Conservation (phyloP, 768 basidiomycete genomes). For the Brasilioporus rufonigricans region DNA sequence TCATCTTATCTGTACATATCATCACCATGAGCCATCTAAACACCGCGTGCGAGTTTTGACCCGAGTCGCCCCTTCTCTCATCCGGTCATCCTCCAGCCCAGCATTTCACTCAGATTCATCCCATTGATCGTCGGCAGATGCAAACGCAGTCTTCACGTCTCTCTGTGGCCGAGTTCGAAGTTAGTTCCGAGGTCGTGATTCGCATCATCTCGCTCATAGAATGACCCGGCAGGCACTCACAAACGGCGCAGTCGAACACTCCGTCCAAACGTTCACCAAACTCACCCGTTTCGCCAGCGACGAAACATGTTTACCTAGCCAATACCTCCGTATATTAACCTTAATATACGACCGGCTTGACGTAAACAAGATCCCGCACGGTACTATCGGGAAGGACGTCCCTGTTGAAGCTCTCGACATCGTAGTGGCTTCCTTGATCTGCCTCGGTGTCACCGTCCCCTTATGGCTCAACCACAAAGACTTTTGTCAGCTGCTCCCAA, state of each 20-base stretch:
- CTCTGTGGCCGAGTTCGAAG: slow-evolving; percentile 20
- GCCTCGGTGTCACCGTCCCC: slow-evolving; percentile 24
- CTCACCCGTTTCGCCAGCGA: slow-evolving; percentile 15
- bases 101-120: background rate
- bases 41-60: slow-evolving; percentile 6
- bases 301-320: slow-evolving; percentile 12
- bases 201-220: background rate
- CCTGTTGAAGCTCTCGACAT: slow-evolving; percentile 9
- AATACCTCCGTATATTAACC: slow-evolving; percentile 23
- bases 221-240: slow-evolving; percentile 12
- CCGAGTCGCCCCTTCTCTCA: background rate
- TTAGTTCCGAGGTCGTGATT: slow-evolving; percentile 4
- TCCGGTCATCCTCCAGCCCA: background rate
- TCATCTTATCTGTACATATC: slow-evolving; percentile 7
- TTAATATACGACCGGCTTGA: slow-evolving; percentile 22
- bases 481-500: slow-evolving; percentile 11
- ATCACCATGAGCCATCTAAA: background rate
- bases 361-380: slow-evolving; percentile 17
- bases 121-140: background rate
- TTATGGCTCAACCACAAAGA: slow-evolving; percentile 22
- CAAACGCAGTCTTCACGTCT: background rate
- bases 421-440: slow-evolving; percentile 12
- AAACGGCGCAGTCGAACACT: slow-evolving; percentile 7
- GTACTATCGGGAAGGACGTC: slow-evolving; percentile 4
- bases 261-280: slow-evolving; percentile 12